Percentiles rank a stretch among this genome's conserved stretches.
phyloP scores from a whole-genome alignment of 257 asterid genomes.

The Solanum habrochaites region DNA sequence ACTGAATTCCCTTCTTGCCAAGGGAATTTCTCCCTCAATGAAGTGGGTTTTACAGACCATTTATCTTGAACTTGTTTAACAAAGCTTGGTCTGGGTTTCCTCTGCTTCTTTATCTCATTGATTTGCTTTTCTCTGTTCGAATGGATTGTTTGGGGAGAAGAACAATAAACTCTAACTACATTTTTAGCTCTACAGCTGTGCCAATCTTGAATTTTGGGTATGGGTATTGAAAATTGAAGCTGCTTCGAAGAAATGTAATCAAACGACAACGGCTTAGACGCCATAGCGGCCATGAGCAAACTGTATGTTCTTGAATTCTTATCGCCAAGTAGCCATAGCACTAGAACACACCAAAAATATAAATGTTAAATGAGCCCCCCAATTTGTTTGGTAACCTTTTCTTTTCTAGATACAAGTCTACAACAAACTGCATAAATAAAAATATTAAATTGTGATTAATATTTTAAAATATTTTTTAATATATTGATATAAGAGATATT shows the following conservation, averaged over 20 bases:
- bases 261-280: slow-evolving; percentile 22
- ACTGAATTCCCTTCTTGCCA: slow-evolving; percentile 37
- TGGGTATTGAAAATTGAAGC: slow-evolving; percentile 6
- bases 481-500: no score
- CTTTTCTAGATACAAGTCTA: no score
- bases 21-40: slow-evolving; percentile 50
- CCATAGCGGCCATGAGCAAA: slow-evolving; percentile 21
- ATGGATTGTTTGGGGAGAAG: slow-evolving; percentile 31
- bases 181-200: slow-evolving; percentile 13
- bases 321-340: background rate
- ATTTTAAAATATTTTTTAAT: no score
- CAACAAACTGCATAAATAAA: background rate
- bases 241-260: slow-evolving; percentile 20
- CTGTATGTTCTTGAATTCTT: background rate
- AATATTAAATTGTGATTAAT: no score
- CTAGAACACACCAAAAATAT: background rate
- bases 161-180: slow-evolving; percentile 20
- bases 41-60: slow-evolving; percentile 63
- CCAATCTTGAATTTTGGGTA: slow-evolving; percentile 1
- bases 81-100: slow-evolving; percentile 82
- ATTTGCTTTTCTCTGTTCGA: slow-evolving; percentile 2
- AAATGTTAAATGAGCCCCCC: background rate
- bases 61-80: slow-evolving; percentile 58
- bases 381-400: background rate
- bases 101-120: slow-evolving; percentile 31